Evolutionary conservation across 768 basidiomycete genomes (phyloP).

Genomic region (Kwoniella mangroviensis): DNA sequence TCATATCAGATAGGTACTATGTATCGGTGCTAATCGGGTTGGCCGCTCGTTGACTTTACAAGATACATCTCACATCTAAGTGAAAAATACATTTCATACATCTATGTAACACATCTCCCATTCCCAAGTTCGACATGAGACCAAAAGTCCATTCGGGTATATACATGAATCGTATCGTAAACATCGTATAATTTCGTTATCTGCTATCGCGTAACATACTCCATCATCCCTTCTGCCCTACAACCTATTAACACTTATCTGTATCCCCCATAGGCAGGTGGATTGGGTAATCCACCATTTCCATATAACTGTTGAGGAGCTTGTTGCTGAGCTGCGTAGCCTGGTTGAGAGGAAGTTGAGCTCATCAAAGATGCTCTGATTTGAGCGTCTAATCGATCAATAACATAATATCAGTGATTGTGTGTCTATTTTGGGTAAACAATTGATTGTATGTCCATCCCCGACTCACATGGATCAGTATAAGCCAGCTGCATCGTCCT

Average conservation of each 20-base stretch:
- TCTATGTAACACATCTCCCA: not conserved
- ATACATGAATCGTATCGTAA: not conserved
- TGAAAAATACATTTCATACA: not conserved
- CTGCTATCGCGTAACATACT: too few species aligned
- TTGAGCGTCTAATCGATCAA: constrained; percentile 33
- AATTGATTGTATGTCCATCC: not conserved
- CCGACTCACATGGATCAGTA: constrained; percentile 50
- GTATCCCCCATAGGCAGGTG: constrained; percentile 40
- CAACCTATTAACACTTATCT: constrained; percentile 1
- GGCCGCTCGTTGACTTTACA: not conserved
- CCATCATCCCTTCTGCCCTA: not conserved
- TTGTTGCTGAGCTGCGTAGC: constrained; percentile 20
- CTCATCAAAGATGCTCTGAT: constrained; percentile 41
- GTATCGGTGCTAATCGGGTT: too few species aligned
- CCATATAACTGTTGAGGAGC: constrained; percentile 18
- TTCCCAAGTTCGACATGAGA: not conserved
- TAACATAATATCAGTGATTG: not conserved
- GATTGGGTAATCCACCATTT: constrained; percentile 35
- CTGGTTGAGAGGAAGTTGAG: constrained; percentile 15
- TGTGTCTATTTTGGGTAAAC: too few species aligned
- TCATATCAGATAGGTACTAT: too few species aligned
- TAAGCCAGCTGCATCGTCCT: constrained; percentile 81
- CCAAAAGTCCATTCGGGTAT: not conserved
- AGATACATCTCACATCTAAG: not conserved
- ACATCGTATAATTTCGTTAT: not conserved